Conservation (phyloP, 257 asterid species). For the Vinca minor region DNA sequence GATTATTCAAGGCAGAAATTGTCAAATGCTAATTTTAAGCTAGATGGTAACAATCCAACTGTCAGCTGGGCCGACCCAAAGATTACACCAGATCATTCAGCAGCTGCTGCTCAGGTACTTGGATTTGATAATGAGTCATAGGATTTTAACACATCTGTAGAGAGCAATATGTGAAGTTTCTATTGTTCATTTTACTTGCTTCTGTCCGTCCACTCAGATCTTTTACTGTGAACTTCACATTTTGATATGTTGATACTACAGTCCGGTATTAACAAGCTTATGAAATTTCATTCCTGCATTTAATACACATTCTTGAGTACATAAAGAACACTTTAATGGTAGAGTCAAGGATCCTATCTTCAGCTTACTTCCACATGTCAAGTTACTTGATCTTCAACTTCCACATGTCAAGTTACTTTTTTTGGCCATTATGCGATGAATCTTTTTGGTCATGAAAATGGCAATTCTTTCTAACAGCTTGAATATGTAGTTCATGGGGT, state of each 20-base stretch:
- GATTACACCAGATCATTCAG: constrained; percentile 68
- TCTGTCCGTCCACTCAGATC: not conserved
- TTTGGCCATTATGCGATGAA: not conserved
- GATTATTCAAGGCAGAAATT: constrained; percentile 76
- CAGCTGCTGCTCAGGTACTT: constrained; percentile 72
- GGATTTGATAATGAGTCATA: constrained; percentile 2
- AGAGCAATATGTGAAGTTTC: not conserved
- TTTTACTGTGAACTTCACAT: not conserved
- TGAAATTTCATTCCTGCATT: not conserved
- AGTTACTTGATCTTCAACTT: not conserved
- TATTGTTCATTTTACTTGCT: not conserved
- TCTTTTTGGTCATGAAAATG: not conserved
- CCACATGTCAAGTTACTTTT: not conserved
- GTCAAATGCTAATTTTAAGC: constrained; percentile 57
- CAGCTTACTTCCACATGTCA: not conserved
- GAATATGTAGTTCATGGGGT: not conserved
- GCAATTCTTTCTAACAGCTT: not conserved
- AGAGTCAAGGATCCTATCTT: not conserved
- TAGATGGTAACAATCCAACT: constrained; percentile 76
- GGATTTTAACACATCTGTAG: constrained; percentile 2
- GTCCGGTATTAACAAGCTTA: not conserved
- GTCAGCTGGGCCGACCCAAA: constrained; percentile 98
- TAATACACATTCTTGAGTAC: not conserved
- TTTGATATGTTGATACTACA: not conserved
- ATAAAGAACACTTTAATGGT: not conserved